Evolutionary conservation across 805 yeast genomes (phyloP), one percentile per base, ranked within the genome.

Genomic region (Ogataea wickerhamii): DNA sequence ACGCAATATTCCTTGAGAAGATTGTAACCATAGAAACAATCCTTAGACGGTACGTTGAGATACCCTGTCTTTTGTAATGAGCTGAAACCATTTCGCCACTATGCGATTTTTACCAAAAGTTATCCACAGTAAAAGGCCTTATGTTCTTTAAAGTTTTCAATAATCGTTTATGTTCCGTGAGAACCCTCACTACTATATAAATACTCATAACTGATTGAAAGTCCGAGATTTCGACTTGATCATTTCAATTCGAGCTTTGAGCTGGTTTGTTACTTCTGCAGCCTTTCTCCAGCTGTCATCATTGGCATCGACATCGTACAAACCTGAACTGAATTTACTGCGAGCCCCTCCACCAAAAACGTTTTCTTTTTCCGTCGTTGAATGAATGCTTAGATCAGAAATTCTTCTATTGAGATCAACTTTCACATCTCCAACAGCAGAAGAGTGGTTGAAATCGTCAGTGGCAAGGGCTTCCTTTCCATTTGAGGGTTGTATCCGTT

Each of bases 271-370:
- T 10, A 87, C 94, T 50, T 85, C 95, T 0, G 93, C 89, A 0
- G 96, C 96, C 34, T 91, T 74, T 48, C 74, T 77, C 96, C 96
- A 88, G 49, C 84, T 80, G 42, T 81, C 88, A 41, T 76, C 84
- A 32, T 70, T 69, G 28, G 63, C 61, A 40, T 68, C 76, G 22
- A 62, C 49, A 30, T 63, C 71, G 34, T 56, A 56, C 4, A 59
- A 36, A 2, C 54, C 56, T 2, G 55, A 44, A 13, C 50, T 41
- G 45, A 43, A 45, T 30, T 40, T 45, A 39, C 44, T 42, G 6
- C 36, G 34, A 29, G 45, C 55, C 25, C 43, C 36, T 13, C 51
- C 45, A 32, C 47, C 55, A 39, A 34, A 40, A 10, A 38, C 30
- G 28, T 53, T 57, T 38, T 52, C 59, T 38, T 54, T 49, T 33